phyloP scores from a whole-genome alignment of 805 yeast species.

The Jamesozyma lodderae region DNA sequence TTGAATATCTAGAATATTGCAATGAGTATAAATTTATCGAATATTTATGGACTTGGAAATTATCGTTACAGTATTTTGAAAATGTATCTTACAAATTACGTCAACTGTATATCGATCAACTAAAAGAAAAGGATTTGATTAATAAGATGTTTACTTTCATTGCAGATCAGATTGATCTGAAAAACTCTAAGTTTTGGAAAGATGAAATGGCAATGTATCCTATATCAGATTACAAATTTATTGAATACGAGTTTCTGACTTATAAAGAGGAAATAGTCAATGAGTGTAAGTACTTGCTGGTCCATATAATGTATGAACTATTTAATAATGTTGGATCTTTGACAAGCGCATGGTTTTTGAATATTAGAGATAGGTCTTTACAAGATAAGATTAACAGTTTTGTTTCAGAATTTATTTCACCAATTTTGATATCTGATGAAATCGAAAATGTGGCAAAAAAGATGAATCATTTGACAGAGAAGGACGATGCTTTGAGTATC shows the following conservation, averaged over 20 bases:
- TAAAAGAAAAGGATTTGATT: slow-evolving; percentile 42
- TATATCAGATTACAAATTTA: not conserved
- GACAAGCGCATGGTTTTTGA: slow-evolving; percentile 52
- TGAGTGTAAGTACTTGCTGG: slow-evolving; percentile 25
- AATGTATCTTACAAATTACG: slow-evolving; percentile 59
- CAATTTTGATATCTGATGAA: slow-evolving; percentile 50
- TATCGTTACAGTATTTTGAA: slow-evolving; percentile 52
- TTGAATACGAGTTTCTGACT: slow-evolving; percentile 13
- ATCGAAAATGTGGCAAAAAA: slow-evolving; percentile 41
- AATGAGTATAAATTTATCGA: slow-evolving; percentile 31
- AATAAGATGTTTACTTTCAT: slow-evolving; percentile 43
- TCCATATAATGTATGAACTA: slow-evolving; percentile 19
- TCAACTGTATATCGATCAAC: slow-evolving; percentile 47
- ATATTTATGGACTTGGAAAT: slow-evolving; percentile 61
- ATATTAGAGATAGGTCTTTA: slow-evolving; percentile 56
- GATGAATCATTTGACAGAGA: slow-evolving; percentile 28
- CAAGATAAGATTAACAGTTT: slow-evolving; percentile 55
- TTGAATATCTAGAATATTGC: slow-evolving; percentile 35
- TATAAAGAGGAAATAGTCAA: slow-evolving; percentile 21
- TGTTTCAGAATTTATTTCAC: slow-evolving; percentile 53
- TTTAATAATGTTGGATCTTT: slow-evolving; percentile 27
- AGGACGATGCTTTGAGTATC: slow-evolving; percentile 40
- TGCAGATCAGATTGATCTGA: slow-evolving; percentile 43
- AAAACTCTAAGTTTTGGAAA: slow-evolving; percentile 19
- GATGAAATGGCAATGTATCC: slow-evolving; percentile 12